Conservation (phyloP, 768 basidiomycete species). For the Suillus brevipes region DNA sequence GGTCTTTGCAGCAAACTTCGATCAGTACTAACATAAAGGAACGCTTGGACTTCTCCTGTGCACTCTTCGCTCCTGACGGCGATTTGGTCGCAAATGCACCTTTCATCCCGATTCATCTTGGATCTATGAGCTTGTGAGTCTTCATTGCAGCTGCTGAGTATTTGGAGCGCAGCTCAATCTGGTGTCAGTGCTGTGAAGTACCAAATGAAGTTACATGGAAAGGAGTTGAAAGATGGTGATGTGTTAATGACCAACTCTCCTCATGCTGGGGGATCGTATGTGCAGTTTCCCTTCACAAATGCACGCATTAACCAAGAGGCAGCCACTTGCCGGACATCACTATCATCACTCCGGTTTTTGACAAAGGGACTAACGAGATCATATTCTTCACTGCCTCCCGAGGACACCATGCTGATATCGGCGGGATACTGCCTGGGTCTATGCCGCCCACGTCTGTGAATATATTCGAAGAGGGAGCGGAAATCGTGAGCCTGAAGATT, state of each 20-base stretch:
- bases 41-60: conserved; percentile 92
- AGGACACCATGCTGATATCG: conserved; percentile 93
- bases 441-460: conserved; percentile 94
- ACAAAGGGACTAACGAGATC: conserved; percentile 60
- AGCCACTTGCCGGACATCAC: conserved; percentile 88
- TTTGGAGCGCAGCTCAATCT: not conserved
- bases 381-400: conserved; percentile 94
- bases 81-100: conserved; percentile 94
- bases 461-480: conserved; percentile 92
- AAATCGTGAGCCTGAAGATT: conserved; percentile 89
- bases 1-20: conserved; percentile 85
- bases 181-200: conserved; percentile 75
- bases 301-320: not conserved
- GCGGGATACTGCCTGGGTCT: conserved; percentile 88
- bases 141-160: not conserved
- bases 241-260: conserved; percentile 93
- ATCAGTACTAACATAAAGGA: conserved; percentile 96
- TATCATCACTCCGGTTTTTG: conserved; percentile 90
- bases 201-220: conserved; percentile 78
- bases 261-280: conserved; percentile 84
- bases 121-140: conserved; percentile 88
- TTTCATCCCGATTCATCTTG: conserved; percentile 84
- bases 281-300: conserved; percentile 23
- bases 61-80: conserved; percentile 92
- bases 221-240: conserved; percentile 81